Percentiles rank a stretch among this genome's conserved stretches.
Conservation (phyloP, 192 early-diverging fungal genomes). For the Backusella liffmaniae region DNA sequence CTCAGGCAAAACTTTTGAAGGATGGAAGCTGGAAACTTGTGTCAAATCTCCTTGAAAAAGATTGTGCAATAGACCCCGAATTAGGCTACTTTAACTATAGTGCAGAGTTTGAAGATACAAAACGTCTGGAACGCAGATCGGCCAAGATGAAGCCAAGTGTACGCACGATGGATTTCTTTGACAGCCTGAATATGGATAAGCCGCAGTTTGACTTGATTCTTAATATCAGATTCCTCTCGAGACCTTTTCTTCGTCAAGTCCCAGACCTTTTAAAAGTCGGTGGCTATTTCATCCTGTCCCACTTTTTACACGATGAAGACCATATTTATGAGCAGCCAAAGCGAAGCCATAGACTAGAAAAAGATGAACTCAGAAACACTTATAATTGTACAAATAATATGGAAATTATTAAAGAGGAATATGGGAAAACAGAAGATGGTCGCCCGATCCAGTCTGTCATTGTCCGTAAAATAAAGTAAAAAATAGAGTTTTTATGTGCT, state of each 20-base stretch:
- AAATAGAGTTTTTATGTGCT: background rate
- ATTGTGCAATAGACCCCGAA: constrained; percentile 1
- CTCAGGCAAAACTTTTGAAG: constrained; percentile 25
- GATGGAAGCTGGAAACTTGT: constrained; percentile 29
- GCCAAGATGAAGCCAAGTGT: background rate
- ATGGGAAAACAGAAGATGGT: constrained; percentile 40
- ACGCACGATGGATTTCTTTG: background rate
- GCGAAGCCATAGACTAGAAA: constrained; percentile 25
- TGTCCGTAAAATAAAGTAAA: constrained; percentile 15
- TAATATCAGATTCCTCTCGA: constrained; percentile 34
- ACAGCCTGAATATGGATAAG: background rate
- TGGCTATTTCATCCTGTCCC: constrained; percentile 39
- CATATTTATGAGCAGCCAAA: constrained; percentile 32
- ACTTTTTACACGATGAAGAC: constrained; percentile 34
- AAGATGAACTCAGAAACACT: constrained; percentile 22
- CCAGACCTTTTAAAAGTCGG: constrained; percentile 31
- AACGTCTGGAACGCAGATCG: background rate
- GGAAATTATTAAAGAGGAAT: constrained; percentile 29
- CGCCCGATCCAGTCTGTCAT: constrained; percentile 40
- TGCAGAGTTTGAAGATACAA: constrained; percentile 18
- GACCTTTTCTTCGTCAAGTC: constrained; percentile 28
- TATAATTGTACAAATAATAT: constrained; percentile 17
- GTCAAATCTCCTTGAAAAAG: background rate
- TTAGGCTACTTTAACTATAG: constrained; percentile 25
- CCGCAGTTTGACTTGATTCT: constrained; percentile 35